phyloP scores from a whole-genome alignment of 768 basidiomycete species.

The Lactarius sanguifluus region DNA sequence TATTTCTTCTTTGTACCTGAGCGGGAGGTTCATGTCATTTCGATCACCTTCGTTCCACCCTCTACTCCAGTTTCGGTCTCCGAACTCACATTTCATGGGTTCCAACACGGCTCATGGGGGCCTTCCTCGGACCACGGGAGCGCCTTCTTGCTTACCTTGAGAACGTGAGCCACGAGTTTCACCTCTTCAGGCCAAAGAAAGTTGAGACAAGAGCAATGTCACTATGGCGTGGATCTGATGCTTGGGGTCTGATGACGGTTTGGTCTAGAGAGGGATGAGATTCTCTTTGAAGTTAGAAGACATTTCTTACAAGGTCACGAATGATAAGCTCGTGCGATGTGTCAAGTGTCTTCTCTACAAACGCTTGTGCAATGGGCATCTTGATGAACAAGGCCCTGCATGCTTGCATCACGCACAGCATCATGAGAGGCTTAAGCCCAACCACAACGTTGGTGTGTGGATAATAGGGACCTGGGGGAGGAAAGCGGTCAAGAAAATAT shows the following conservation, averaged over 20 bases:
- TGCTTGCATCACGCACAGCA: conserved; percentile 58
- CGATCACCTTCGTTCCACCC: too few relatives aligned
- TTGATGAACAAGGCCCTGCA: conserved; percentile 60
- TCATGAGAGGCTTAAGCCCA: conserved; percentile 50
- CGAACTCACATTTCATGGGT: too few relatives aligned
- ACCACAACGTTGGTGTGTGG: conserved; percentile 53
- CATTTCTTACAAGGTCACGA: conserved; percentile 53
- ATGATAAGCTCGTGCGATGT: conserved; percentile 49
- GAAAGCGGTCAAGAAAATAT: conserved; percentile 56
- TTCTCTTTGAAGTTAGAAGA: not conserved
- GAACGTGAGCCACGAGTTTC: too few relatives aligned
- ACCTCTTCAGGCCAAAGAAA: too few relatives aligned
- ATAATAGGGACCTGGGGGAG: conserved; percentile 55
- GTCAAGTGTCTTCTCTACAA: conserved; percentile 47
- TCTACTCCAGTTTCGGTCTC: too few relatives aligned
- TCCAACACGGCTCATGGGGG: too few relatives aligned
- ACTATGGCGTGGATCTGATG: conserved; percentile 43
- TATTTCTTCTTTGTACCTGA: too few relatives aligned
- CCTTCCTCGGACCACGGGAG: too few relatives aligned
- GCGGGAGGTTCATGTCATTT: too few relatives aligned
- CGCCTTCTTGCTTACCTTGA: too few relatives aligned
- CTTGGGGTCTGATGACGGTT: conserved; percentile 30
- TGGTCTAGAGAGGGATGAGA: conserved; percentile 28
- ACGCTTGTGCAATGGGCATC: conserved; percentile 47
- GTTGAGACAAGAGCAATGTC: conserved; percentile 42